A percentile compares a stretch with the other conserved stretches of the same genome.
These are phyloP conservation scores for Hypoxylon rickii DNA, from an alignment of 495 filamentous ascomycete species.

Conservation along the genomic window DNA sequence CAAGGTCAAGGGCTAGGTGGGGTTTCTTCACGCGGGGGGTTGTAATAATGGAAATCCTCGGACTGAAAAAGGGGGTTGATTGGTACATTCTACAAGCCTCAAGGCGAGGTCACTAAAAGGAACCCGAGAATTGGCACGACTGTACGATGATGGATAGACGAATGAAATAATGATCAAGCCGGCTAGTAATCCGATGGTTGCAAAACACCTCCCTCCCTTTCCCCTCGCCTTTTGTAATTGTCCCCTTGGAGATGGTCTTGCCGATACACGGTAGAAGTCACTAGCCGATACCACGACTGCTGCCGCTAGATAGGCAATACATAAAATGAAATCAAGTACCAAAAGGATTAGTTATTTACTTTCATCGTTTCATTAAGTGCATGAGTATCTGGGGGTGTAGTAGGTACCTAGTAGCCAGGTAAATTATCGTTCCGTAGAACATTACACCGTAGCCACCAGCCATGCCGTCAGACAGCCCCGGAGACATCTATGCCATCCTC, in stretches of 20 bases:
- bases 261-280: slow-evolving; percentile 1
- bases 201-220: slow-evolving; percentile 4
- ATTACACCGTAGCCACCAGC: too few relatives aligned
- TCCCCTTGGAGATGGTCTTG: slow-evolving; percentile 4
- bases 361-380: background rate
- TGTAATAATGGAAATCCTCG: background rate
- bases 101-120: slow-evolving; percentile 1
- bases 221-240: slow-evolving; percentile 10
- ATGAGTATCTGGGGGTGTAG: background rate
- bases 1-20: slow-evolving; percentile 72
- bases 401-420: too few relatives aligned
- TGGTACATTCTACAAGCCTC: slow-evolving; percentile 10
- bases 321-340: background rate
- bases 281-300: slow-evolving; percentile 13
- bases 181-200: slow-evolving; percentile 10
- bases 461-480: too few relatives aligned
- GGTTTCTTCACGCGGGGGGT: slow-evolving; percentile 4
- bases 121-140: slow-evolving; percentile 15
- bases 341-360: background rate
- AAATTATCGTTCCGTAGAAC: too few relatives aligned
- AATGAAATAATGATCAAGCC: slow-evolving; percentile 19
- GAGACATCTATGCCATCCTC: too few relatives aligned
- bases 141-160: slow-evolving; percentile 21
- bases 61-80: background rate
- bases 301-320: slow-evolving; percentile 11